Evolutionary conservation across 352 stramenopile genomes (phyloP), one percentile per base, ranked within the genome.

Genomic region (Globisporangium megalacanthum): DNA sequence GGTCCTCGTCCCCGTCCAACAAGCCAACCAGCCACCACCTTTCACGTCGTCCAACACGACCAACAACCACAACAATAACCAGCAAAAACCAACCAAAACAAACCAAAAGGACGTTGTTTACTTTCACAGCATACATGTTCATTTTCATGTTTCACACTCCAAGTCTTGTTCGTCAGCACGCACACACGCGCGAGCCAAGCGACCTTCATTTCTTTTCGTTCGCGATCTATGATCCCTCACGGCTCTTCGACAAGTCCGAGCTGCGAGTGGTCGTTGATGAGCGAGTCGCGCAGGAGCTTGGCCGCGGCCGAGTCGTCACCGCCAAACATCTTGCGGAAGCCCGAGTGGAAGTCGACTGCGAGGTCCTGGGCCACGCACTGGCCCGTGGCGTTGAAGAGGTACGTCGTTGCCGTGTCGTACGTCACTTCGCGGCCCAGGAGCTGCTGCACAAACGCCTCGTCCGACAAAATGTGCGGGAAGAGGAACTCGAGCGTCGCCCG

Each of bases 101-200:
- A n/a, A n/a, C n/a, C n/a, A n/a, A n/a, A n/a, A n/a, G n/a, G n/a
- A n/a, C n/a, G n/a, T n/a, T n/a, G n/a, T n/a, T n/a, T n/a, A n/a
- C n/a, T n/a, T n/a, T n/a, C n/a, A n/a, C n/a, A n/a, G n/a, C n/a
- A n/a, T n/a, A n/a, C n/a, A n/a, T n/a, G n/a, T n/a, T n/a, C n/a
- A n/a, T n/a, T n/a, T n/a, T n/a, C n/a, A n/a, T n/a, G n/a, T n/a
- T n/a, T n/a, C n/a, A n/a, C n/a, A n/a, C n/a, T n/a, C n/a, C n/a
- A n/a, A n/a, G n/a, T n/a, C n/a, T n/a, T n/a, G n/a, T n/a, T n/a
- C 8, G 79, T 83, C 50, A 80, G 69, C 6, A 25, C 5, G 25
- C 49, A 42, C 15, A 22, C 35, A 45, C 33, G 31, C 49, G 22
- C 19, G n/a, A n/a, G n/a, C n/a, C n/a, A n/a, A n/a, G n/a, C n/a